A percentile compares a stretch with the other conserved stretches of the same genome.
Conservation (phyloP, 2,329 filamentous ascomycete genomes). For the Plenodomus lindquistii region DNA sequence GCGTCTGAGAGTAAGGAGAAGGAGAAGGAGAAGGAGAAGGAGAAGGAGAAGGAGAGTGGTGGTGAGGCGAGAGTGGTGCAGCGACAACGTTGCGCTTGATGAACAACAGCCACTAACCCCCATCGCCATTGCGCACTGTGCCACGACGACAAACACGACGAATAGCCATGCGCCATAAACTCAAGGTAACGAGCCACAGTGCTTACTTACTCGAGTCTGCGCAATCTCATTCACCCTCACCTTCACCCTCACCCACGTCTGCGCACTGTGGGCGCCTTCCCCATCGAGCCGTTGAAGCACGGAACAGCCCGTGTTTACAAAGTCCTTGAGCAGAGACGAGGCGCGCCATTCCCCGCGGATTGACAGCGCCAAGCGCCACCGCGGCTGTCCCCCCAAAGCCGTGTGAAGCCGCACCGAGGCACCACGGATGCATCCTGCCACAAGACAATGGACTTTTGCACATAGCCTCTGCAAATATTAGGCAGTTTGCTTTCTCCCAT, state of each 20-base stretch:
- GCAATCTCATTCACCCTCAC: neutral
- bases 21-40: slow-evolving; percentile 8
- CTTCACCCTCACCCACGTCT: no score
- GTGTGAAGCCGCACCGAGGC: slow-evolving; percentile 23
- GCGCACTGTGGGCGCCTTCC: slow-evolving; percentile 5
- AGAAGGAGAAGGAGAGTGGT: neutral
- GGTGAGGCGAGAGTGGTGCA: neutral
- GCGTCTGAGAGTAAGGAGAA: neutral
- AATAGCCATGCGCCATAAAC: slow-evolving; percentile 1
- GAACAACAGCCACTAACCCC: neutral
- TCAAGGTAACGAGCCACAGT: slow-evolving; percentile 1
- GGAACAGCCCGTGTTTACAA: slow-evolving; percentile 9
- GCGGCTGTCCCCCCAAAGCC: slow-evolving; percentile 17
- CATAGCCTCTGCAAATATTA: neutral
- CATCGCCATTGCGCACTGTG: slow-evolving; percentile 5
- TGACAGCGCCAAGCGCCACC: slow-evolving; percentile 18
- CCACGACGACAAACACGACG: slow-evolving; percentile 3
- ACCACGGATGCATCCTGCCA: slow-evolving; percentile 15
- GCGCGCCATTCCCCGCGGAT: slow-evolving; percentile 21
- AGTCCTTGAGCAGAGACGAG: slow-evolving; percentile 19
- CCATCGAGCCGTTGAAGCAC: slow-evolving; percentile 1
- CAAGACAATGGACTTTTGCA: slow-evolving; percentile 21
- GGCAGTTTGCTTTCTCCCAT: neutral
- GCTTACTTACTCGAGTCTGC: neutral
- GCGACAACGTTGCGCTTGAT: neutral